Evolutionary conservation across 1,284 basidiomycete species (phyloP).

Genomic region (Athelia sp.): DNA sequence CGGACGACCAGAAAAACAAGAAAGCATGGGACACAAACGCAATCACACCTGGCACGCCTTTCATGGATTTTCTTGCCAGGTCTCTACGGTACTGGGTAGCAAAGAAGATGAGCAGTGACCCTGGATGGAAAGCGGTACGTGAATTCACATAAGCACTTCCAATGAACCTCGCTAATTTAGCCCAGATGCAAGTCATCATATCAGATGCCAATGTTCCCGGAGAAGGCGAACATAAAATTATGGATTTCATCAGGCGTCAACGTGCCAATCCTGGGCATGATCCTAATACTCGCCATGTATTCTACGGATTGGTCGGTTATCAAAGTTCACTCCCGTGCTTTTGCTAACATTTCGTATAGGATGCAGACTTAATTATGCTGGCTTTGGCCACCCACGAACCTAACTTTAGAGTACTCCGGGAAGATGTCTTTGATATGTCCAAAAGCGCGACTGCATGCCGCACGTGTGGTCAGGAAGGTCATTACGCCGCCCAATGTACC

Average conservation of each 20-base stretch:
- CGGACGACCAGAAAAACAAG: constrained; percentile 82
- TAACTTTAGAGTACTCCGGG: constrained; percentile 93
- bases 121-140: constrained; percentile 90
- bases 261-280: constrained; percentile 85
- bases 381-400: constrained; percentile 98
- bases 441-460: constrained; percentile 76
- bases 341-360: constrained; percentile 40
- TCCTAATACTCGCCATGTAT: constrained; percentile 94
- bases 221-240: constrained; percentile 99
- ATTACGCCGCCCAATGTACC: constrained; percentile 92
- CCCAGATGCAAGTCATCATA: constrained; percentile 88
- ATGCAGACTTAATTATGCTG: constrained; percentile 99
- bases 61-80: constrained; percentile 92
- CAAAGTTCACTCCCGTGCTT: constrained; percentile 2
- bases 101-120: constrained; percentile 91
- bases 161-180: constrained; percentile 1
- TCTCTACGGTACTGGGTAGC: constrained; percentile 97
- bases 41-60: constrained; percentile 98
- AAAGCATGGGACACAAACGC: constrained; percentile 97
- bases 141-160: background rate
- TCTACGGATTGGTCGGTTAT: constrained; percentile 84
- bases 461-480: constrained; percentile 91
- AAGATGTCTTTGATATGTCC: constrained; percentile 94
- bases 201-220: constrained; percentile 97
- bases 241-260: constrained; percentile 96